phyloP scores from a whole-genome alignment of 768 basidiomycete genomes.

The Epithele typhae region DNA sequence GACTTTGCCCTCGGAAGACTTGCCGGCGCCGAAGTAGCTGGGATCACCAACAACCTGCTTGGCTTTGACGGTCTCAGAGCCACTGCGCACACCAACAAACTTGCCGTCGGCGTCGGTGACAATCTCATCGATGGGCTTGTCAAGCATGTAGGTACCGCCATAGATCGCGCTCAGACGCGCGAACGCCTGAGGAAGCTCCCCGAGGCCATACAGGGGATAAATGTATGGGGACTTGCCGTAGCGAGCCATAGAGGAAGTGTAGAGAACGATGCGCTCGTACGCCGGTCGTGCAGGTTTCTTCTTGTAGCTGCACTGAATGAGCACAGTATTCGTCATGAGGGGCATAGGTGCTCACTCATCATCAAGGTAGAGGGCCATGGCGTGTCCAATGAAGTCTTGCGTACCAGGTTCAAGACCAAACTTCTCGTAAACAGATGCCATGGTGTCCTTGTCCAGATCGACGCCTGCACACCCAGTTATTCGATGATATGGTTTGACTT shows the following conservation, averaged over 20 bases:
- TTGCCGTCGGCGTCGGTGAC: conserved; percentile 82
- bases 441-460: conserved; percentile 84
- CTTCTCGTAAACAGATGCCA: conserved; percentile 94
- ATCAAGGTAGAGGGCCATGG: conserved; percentile 97
- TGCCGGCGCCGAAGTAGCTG: conserved; percentile 87
- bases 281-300: conserved; percentile 85
- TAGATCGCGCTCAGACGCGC: conserved; percentile 98
- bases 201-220: conserved; percentile 97
- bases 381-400: conserved; percentile 98
- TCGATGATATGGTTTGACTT: neutral
- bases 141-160: conserved; percentile 99
- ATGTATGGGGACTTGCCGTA: conserved; percentile 99
- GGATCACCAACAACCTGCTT: conserved; percentile 98
- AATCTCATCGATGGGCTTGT: conserved; percentile 90
- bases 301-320: conserved; percentile 64
- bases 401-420: conserved; percentile 97
- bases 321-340: neutral
- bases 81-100: conserved; percentile 90
- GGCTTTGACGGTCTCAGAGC: conserved; percentile 89
- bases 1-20: conserved; percentile 66
- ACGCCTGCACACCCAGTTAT: conserved; percentile 47
- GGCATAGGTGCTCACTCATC: conserved; percentile 68
- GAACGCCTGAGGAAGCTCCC: conserved; percentile 98
- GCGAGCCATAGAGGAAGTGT: conserved; percentile 97
- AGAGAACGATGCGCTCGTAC: conserved; percentile 93